phyloP scores from a whole-genome alignment of 1,284 basidiomycete species.

The Trichosporon asahii region DNA sequence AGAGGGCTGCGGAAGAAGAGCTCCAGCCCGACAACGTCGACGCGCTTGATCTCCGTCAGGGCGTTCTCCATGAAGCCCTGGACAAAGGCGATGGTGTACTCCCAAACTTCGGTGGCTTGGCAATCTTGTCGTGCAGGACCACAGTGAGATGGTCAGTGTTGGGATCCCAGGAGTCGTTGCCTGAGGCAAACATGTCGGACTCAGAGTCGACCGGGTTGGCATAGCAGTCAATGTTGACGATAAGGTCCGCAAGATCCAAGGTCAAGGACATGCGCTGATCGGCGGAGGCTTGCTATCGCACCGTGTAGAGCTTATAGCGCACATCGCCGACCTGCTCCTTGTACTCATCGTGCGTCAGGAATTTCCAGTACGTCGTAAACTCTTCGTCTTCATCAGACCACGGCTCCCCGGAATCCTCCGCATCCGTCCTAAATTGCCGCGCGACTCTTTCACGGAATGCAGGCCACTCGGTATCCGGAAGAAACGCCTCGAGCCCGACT shows the following conservation, averaged over 20 bases:
- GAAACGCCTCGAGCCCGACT: background rate
- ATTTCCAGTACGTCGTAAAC: background rate
- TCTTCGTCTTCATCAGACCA: background rate
- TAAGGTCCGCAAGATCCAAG: background rate
- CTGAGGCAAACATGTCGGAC: background rate
- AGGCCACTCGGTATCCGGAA: background rate
- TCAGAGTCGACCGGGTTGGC: background rate
- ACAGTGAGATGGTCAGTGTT: background rate
- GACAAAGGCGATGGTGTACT: background rate
- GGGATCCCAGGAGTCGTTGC: background rate
- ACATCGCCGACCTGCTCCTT: background rate
- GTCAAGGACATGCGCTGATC: no score
- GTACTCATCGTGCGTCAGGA: background rate
- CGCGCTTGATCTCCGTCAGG: background rate
- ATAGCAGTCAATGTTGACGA: background rate
- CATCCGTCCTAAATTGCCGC: background rate
- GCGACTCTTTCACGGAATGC: background rate
- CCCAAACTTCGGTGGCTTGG: background rate
- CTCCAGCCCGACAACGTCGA: background rate
- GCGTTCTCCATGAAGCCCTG: background rate
- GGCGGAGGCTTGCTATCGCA: background rate
- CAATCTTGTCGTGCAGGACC: background rate
- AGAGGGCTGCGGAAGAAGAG: background rate
- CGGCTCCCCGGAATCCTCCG: background rate
- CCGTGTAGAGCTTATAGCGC: background rate